A percentile compares a stretch with the other conserved stretches of the same genome.
Conservation (phyloP, 805 yeast genomes). For the Starmerella powellii region DNA sequence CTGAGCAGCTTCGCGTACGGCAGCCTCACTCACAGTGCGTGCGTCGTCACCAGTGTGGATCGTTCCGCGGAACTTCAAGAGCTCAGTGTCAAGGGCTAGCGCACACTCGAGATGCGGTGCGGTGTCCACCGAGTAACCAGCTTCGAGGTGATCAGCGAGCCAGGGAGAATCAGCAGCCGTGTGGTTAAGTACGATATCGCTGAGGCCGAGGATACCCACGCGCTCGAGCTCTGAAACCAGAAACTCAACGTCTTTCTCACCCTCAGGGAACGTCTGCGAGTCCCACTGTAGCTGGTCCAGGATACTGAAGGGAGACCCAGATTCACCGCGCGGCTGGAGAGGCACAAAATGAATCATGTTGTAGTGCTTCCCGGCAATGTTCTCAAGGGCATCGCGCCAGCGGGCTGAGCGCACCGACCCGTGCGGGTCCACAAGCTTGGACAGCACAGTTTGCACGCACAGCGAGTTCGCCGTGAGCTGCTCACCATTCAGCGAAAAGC, state of each 20-base stretch:
- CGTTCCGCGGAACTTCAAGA: slow-evolving; percentile 41
- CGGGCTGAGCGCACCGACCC: slow-evolving; percentile 27
- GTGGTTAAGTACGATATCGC: slow-evolving; percentile 90
- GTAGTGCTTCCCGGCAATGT: slow-evolving; percentile 63
- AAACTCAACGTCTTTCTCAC: slow-evolving; percentile 40
- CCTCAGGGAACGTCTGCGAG: slow-evolving; percentile 44
- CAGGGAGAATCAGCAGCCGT: slow-evolving; percentile 84
- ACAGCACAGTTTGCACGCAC: slow-evolving; percentile 70
- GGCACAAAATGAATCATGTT: slow-evolving; percentile 97
- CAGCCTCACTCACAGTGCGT: slow-evolving; percentile 49
- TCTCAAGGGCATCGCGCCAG: slow-evolving; percentile 58
- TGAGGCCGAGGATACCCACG: slow-evolving; percentile 58
- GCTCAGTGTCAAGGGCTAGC: slow-evolving; percentile 66
- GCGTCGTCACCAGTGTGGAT: slow-evolving; percentile 45
- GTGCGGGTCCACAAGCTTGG: slow-evolving; percentile 76
- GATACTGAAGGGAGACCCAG: slow-evolving; percentile 88
- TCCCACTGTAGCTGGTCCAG: slow-evolving; percentile 76
- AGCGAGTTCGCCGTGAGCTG: slow-evolving; percentile 65
- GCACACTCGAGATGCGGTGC: slow-evolving; percentile 86
- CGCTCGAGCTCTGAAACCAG: slow-evolving; percentile 40
- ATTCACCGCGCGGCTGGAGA: slow-evolving; percentile 73
- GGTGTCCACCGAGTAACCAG: slow-evolving; percentile 73
- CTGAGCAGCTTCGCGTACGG: slow-evolving; percentile 38
- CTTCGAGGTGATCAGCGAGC: slow-evolving; percentile 77
- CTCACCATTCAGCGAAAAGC: slow-evolving; percentile 43